A percentile compares a stretch with the other conserved stretches of the same genome.
Evolutionary conservation across 78 protist species (phyloP).

Genomic region (Dictyostelium firmibasis): DNA sequence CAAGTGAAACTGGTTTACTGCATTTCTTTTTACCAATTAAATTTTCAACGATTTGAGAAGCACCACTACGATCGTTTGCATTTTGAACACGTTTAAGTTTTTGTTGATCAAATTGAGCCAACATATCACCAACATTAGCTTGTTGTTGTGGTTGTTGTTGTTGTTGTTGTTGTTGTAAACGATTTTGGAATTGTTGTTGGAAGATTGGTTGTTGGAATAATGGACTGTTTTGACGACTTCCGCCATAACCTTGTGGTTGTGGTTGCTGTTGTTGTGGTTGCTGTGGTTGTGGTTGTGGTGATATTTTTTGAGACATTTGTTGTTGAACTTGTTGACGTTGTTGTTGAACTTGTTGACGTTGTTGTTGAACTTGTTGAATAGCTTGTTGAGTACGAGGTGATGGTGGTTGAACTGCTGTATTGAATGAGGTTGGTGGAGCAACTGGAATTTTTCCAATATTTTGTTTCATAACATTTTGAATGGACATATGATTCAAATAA

Average conservation of each 20-base stretch:
- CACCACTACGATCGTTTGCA: conserved; percentile 32
- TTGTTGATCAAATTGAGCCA: conserved; percentile 20
- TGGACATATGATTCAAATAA: neutral
- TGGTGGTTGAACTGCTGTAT: neutral
- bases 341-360: conserved; percentile 16
- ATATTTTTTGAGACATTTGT: neutral
- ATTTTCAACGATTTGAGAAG: conserved; percentile 6
- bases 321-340: conserved; percentile 24
- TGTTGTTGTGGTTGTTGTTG: neutral
- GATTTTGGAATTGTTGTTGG: neutral
- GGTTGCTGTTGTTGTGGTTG: neutral
- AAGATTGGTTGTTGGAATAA: neutral
- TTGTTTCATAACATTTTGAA: neutral
- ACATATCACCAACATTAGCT: neutral
- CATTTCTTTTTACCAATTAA: conserved; percentile 37
- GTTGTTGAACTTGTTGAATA: conserved; percentile 8
- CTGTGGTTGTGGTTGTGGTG: conserved; percentile 11
- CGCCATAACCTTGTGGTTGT: neutral
- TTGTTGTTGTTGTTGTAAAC: conserved; percentile 30
- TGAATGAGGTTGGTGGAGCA: neutral
- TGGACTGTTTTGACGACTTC: neutral
- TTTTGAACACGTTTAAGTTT: neutral
- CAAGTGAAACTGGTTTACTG: neutral
- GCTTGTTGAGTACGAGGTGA: neutral
- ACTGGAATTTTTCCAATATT: neutral